A percentile compares a stretch with the other conserved stretches of the same genome.
These are phyloP conservation scores for Dryas integrifolia DNA, from an alignment of 331 rosid species.

Conservation along the genomic window DNA sequence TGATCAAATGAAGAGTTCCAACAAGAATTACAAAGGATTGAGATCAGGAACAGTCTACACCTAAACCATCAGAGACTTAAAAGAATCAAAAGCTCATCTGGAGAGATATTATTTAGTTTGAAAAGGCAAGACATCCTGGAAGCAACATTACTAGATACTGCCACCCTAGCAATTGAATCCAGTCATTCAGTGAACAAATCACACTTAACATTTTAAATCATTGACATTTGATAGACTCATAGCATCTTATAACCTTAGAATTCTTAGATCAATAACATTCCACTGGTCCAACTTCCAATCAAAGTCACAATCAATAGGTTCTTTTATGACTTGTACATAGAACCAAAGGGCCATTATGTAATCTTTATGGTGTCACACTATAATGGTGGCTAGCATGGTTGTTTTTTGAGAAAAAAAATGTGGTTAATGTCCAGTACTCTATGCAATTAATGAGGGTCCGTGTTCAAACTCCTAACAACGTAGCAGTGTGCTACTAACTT, in stretches of 20 bases:
- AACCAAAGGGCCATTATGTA: neutral
- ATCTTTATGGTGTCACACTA: too few species aligned
- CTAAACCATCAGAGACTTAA: neutral
- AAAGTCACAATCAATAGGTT: constrained; percentile 2
- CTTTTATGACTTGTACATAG: neutral
- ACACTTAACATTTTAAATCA: neutral
- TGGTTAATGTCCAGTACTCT: neutral
- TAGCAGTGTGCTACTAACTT: too few species aligned
- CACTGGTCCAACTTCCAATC: neutral
- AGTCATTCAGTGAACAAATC: neutral
- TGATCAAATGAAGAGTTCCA: neutral
- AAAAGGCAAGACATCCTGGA: neutral
- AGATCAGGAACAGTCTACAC: neutral
- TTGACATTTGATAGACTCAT: neutral
- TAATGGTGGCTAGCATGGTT: neutral
- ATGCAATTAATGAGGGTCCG: neutral
- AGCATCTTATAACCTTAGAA: neutral
- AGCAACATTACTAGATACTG: neutral
- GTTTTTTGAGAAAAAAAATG: neutral
- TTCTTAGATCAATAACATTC: neutral
- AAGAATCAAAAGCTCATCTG: neutral
- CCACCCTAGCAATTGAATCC: neutral
- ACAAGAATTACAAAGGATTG: neutral
- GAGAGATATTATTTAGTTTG: neutral
- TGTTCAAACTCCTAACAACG: too few species aligned